These are phyloP conservation scores for Nicotiana tabacum DNA, from an alignment of 257 asterid species.

Conservation along the genomic window DNA sequence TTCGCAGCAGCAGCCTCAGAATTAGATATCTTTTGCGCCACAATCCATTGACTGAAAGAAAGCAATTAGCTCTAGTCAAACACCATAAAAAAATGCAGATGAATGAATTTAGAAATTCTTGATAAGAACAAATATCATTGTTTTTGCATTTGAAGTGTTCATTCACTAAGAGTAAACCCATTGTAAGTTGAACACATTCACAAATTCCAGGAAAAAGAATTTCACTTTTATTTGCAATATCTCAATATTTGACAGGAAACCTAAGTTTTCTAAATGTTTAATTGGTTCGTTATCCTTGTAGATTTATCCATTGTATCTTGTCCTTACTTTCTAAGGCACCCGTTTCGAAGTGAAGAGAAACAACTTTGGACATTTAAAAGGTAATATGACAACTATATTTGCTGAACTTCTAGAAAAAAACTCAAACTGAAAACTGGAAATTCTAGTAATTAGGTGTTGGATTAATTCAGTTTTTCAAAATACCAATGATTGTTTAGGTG, in stretches of 20 bases:
- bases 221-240: background rate
- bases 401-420: background rate
- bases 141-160: background rate
- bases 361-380: background rate
- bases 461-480: background rate
- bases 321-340: background rate
- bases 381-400: background rate
- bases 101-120: background rate
- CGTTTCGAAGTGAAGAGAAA: background rate
- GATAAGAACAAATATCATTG: background rate
- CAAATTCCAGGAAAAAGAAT: background rate
- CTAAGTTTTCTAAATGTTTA: background rate
- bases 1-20: constrained; percentile 29
- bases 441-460: background rate
- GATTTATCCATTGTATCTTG: background rate
- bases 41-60: constrained; percentile 58
- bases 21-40: constrained; percentile 47
- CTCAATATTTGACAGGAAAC: background rate
- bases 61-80: constrained; percentile 13
- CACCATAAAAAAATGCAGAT: background rate
- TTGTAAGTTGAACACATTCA: background rate
- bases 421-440: background rate
- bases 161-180: background rate
- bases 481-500: constrained; percentile 2
- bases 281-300: background rate